Conservation (phyloP, 2,329 filamentous ascomycete genomes). For the Colletotrichum lindemuthianum region DNA sequence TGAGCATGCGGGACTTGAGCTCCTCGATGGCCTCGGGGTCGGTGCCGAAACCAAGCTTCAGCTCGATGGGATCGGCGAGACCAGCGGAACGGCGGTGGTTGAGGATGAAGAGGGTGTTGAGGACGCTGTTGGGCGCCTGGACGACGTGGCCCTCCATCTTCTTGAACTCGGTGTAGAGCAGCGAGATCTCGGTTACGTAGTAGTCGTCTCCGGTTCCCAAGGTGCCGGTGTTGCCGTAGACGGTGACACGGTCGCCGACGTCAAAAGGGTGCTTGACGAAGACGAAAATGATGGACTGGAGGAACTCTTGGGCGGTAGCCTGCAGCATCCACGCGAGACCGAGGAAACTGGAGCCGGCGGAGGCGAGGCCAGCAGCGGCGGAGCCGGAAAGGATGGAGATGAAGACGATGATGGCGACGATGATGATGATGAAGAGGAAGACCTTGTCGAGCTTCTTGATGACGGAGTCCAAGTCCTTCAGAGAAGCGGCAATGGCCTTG, state of each 20-base stretch:
- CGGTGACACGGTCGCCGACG: conserved; percentile 89
- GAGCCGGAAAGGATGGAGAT: conserved; percentile 90
- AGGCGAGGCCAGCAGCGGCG: conserved; percentile 90
- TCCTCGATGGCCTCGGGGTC: conserved; percentile 83
- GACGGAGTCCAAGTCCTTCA: conserved; percentile 95
- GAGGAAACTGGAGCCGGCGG: conserved; percentile 86
- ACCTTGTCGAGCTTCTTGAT: conserved; percentile 90
- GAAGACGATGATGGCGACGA: conserved; percentile 87
- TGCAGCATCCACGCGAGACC: conserved; percentile 94
- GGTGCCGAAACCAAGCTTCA: conserved; percentile 90
- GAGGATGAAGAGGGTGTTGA: conserved; percentile 93
- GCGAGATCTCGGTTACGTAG: conserved; percentile 92
- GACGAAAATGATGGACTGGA: conserved; percentile 94
- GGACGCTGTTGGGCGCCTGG: conserved; percentile 91
- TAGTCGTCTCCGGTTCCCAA: conserved; percentile 86
- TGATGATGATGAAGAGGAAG: conserved; percentile 84
- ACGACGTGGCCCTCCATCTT: conserved; percentile 98
- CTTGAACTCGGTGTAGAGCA: conserved; percentile 97
- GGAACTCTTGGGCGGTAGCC: conserved; percentile 91
- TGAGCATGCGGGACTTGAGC: conserved; percentile 81
- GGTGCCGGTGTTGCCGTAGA: conserved; percentile 91
- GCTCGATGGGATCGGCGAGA: conserved; percentile 84
- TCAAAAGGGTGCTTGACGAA: conserved; percentile 98
- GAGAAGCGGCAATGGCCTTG: conserved; percentile 92
- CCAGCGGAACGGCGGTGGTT: conserved; percentile 93